These are phyloP conservation scores for Tylopilus cervinicoccineus DNA, from an alignment of 768 basidiomycete genomes.

Conservation along the genomic window DNA sequence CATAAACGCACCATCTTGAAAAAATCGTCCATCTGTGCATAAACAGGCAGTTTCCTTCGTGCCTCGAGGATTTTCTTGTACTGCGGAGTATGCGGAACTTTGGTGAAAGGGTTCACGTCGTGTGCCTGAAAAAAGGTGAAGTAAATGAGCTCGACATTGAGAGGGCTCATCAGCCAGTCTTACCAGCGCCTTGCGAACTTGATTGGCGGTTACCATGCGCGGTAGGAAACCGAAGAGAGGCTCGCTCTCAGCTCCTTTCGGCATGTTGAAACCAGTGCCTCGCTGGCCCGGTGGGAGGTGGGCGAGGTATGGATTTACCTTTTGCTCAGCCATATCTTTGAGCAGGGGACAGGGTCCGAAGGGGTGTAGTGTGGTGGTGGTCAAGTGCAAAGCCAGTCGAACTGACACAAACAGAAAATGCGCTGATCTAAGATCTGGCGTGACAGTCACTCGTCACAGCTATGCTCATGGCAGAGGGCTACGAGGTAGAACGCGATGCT, in stretches of 20 bases:
- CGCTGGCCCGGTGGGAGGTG: conserved; percentile 37
- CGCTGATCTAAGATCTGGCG: conserved; percentile 10
- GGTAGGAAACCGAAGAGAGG: conserved; percentile 75
- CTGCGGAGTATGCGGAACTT: conserved; percentile 64
- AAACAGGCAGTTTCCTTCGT: conserved; percentile 90
- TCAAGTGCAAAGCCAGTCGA: neutral
- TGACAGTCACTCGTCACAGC: conserved; percentile 4
- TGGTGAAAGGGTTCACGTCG: conserved; percentile 86
- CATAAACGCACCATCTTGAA: conserved; percentile 79
- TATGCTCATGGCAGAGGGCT: too few relatives aligned
- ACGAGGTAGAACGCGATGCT: too few relatives aligned
- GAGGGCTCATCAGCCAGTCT: conserved; percentile 18
- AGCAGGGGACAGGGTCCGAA: neutral
- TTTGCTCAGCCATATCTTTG: conserved; percentile 11
- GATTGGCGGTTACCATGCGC: conserved; percentile 57
- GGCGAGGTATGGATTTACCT: conserved; percentile 55
- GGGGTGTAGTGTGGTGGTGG: conserved; percentile 2
- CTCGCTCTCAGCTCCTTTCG: conserved; percentile 36
- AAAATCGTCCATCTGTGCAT: conserved; percentile 89
- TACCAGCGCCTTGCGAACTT: conserved; percentile 72
- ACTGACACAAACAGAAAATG: conserved; percentile 3
- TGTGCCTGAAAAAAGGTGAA: conserved; percentile 49
- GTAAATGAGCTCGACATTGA: neutral
- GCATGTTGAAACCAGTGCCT: conserved; percentile 4
- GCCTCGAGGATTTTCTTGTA: conserved; percentile 85